Conservation (phyloP, 2,329 filamentous ascomycete species). For the Trichoderma simmonsii region DNA sequence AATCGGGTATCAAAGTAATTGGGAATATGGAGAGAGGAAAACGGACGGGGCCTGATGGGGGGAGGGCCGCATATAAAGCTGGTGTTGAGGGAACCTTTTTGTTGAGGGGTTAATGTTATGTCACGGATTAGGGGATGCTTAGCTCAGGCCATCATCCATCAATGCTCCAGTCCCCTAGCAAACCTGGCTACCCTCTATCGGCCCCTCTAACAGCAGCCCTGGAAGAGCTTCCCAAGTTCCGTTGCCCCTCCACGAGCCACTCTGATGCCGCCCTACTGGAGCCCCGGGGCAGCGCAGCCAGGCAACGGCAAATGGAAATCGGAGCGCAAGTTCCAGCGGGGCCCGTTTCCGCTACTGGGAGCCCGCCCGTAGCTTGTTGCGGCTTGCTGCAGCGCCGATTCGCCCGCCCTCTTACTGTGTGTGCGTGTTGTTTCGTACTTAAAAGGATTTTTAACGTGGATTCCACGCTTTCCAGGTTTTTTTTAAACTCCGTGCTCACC, state of each 20-base stretch:
- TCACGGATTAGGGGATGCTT: slow-evolving; percentile 24
- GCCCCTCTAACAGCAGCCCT: neutral
- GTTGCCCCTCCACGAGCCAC: slow-evolving; percentile 7
- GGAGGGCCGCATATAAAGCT: slow-evolving; percentile 23
- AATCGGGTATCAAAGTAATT: slow-evolving; percentile 3
- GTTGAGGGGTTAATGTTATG: slow-evolving; percentile 34
- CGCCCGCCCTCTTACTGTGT: neutral
- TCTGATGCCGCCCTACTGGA: slow-evolving; percentile 3
- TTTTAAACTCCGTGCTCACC: neutral
- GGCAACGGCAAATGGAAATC: slow-evolving; percentile 8
- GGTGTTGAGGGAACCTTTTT: slow-evolving; percentile 23
- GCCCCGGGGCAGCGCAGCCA: slow-evolving; percentile 1
- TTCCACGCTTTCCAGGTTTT: no score
- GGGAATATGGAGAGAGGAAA: slow-evolving; percentile 21
- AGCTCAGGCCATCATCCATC: neutral
- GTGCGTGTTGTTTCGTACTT: neutral
- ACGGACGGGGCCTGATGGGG: slow-evolving; percentile 27
- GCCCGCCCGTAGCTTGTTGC: neutral
- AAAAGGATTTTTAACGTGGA: neutral
- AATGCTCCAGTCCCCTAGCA: neutral
- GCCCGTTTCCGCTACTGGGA: neutral
- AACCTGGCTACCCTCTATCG: neutral
- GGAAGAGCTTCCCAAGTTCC: neutral
- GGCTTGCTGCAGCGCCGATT: neutral
- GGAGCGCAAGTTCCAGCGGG: slow-evolving; percentile 17